Percentiles rank a stretch among this genome's conserved stretches.
phyloP scores from a whole-genome alignment of 345 rosid genomes.

The Murraya paniculata region DNA sequence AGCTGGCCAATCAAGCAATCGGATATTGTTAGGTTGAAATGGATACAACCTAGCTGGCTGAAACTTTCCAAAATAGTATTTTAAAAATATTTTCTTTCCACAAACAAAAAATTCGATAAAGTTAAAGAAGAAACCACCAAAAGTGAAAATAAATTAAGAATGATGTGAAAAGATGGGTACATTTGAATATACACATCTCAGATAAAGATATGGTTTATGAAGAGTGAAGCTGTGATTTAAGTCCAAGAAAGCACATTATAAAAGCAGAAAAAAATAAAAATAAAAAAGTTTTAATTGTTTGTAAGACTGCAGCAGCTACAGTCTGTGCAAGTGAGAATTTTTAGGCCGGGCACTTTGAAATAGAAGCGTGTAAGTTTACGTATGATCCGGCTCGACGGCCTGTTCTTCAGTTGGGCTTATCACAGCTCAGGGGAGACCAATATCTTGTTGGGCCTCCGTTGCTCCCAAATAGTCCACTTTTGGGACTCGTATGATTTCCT shows the following conservation, averaged over 20 bases:
- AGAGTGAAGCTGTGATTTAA: neutral
- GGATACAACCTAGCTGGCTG: neutral
- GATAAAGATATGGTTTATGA: neutral
- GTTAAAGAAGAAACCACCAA: neutral
- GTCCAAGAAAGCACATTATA: neutral
- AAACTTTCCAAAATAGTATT: neutral
- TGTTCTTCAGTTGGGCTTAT: neutral
- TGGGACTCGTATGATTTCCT: too few relatives aligned
- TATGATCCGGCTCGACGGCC: neutral
- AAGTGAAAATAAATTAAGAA: neutral
- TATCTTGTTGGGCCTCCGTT: neutral
- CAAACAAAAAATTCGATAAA: neutral
- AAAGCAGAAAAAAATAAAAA: neutral
- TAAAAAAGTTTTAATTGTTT: neutral
- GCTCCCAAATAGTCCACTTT: too few relatives aligned
- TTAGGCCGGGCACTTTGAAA: too few relatives aligned
- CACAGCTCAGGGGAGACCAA: neutral
- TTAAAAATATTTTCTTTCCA: neutral
- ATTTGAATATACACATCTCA: neutral
- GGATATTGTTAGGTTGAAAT: conserved; percentile 17
- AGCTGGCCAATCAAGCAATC: conserved; percentile 1
- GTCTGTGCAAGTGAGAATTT: too few relatives aligned
- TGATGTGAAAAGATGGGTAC: neutral
- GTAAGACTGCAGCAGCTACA: neutral
- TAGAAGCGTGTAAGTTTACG: too few relatives aligned